Evolutionary conservation across 2,329 filamentous ascomycete genomes (phyloP), one percentile per base, ranked within the genome.

Genomic region (Colletotrichum cordylinicola): DNA sequence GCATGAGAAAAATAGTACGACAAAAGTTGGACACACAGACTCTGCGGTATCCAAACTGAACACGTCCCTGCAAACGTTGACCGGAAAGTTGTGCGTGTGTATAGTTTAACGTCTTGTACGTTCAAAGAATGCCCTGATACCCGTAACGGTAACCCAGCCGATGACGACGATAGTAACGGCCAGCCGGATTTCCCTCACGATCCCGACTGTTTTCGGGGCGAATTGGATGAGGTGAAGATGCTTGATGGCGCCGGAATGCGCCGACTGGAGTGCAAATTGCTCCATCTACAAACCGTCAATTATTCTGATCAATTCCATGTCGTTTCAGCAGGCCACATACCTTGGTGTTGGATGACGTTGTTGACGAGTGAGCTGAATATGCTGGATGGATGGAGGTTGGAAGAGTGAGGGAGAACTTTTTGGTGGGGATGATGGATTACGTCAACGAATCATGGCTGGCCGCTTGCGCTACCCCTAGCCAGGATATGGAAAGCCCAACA

Each of bases 181-280:
- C 18, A 74, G 16, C 16, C 74, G 58, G n/a, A 69, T 29, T 43
- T 76, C 74, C 65, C 64, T 65, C 27, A 29, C 64, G 27, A 76
- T 18, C 21, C 64, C 64, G 39, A 58, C 65, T 33, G 64, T 72
- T 29, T 37, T 67, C 7, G 70, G 74, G 8, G 69, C 70, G 35
- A 76, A 65, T 43, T 76, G 58, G 27, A 76, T 68, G 43, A 56
- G 21, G 48, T 76, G 74, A 35, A 76, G 31, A 48, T 76, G 74
- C 64, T 76, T 69, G 64, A 76, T 76, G 6, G 74, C 70, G 58
- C 74, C 74, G n/a, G 74, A 76, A 8, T 76, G 74, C 33, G 65
- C 48, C n/a, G 74, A 9, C 1, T 70, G 52, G 24, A 76, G 43
- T 13, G 64, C 74, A 27, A 76, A 76, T 9, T 76, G 70, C 21